phyloP scores from a whole-genome alignment of 2,329 filamentous ascomycete species.

The Ceratocystis lukuohia region DNA sequence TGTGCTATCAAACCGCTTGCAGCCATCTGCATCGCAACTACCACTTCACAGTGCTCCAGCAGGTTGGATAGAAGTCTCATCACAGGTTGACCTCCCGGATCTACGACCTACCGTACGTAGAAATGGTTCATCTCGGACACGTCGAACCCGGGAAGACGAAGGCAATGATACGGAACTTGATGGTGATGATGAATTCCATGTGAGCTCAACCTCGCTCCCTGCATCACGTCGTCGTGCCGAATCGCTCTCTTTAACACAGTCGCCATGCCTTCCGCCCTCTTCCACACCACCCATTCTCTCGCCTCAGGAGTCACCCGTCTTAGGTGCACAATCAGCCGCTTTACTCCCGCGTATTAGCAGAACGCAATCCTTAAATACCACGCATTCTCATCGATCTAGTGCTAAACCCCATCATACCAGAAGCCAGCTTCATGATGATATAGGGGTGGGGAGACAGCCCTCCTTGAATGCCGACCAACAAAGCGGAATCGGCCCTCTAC shows the following conservation, averaged over 20 bases:
- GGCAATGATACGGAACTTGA: neutral
- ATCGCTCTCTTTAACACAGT: neutral
- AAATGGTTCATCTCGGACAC: neutral
- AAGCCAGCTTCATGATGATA: neutral
- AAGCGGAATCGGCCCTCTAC: neutral
- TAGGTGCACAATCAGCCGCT: neutral
- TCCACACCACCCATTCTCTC: neutral
- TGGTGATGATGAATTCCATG: neutral
- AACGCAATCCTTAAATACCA: neutral
- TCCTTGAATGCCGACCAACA: neutral
- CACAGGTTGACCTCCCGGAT: slow-evolving; percentile 17
- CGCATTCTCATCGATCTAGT: neutral
- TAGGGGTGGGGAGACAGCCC: neutral
- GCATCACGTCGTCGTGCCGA: neutral
- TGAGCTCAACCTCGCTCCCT: neutral
- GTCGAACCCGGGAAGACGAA: neutral
- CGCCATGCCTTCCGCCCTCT: neutral
- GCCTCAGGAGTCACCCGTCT: neutral
- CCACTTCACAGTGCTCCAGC: slow-evolving; percentile 1
- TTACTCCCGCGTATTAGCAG: neutral
- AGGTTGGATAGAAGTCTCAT: slow-evolving; percentile 19
- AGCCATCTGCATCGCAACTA: slow-evolving; percentile 5
- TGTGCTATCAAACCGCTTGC: slow-evolving; percentile 7
- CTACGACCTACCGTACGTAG: slow-evolving; percentile 11
- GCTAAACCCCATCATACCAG: neutral